These are phyloP conservation scores for Monosporascus ibericus DNA, from an alignment of 2,329 filamentous ascomycete genomes.

Conservation along the genomic window DNA sequence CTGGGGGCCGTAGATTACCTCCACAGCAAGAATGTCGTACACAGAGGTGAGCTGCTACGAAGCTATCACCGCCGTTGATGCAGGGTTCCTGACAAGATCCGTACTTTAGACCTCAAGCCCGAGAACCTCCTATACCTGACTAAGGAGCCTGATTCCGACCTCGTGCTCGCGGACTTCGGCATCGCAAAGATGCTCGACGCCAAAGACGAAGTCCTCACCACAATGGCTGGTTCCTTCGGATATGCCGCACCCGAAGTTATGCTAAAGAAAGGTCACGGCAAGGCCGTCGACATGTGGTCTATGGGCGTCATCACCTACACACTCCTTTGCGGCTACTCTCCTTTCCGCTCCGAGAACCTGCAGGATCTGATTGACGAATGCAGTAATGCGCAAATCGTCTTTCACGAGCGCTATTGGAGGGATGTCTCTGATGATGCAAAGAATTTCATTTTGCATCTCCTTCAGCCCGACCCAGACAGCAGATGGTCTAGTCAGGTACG, in stretches of 20 bases:
- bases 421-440: conserved; percentile 95
- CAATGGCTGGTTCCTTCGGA: conserved; percentile 97
- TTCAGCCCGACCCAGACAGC: conserved; percentile 71
- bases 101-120: conserved; percentile 79
- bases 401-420: conserved; percentile 98
- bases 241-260: conserved; percentile 98
- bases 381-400: conserved; percentile 74
- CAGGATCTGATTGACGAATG: conserved; percentile 93
- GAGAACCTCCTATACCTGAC: conserved; percentile 96
- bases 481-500: conserved; percentile 72
- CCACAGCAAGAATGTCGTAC: conserved; percentile 90
- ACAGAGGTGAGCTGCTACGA: conserved; percentile 61
- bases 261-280: conserved; percentile 95
- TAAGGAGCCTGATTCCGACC: conserved; percentile 66
- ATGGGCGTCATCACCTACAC: conserved; percentile 98
- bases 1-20: conserved; percentile 91
- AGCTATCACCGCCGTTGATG: background rate
- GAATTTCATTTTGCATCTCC: conserved; percentile 78
- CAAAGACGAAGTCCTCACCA: conserved; percentile 86
- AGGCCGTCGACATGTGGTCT: conserved; percentile 99
- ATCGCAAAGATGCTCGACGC: conserved; percentile 97
- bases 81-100: background rate
- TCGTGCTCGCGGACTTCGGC: conserved; percentile 94
- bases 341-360: conserved; percentile 92
- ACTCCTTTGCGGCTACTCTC: conserved; percentile 93